Base-by-base conservation (phyloP, 2,329 filamentous ascomycete genomes). In the Claviceps sp. region DNA sequence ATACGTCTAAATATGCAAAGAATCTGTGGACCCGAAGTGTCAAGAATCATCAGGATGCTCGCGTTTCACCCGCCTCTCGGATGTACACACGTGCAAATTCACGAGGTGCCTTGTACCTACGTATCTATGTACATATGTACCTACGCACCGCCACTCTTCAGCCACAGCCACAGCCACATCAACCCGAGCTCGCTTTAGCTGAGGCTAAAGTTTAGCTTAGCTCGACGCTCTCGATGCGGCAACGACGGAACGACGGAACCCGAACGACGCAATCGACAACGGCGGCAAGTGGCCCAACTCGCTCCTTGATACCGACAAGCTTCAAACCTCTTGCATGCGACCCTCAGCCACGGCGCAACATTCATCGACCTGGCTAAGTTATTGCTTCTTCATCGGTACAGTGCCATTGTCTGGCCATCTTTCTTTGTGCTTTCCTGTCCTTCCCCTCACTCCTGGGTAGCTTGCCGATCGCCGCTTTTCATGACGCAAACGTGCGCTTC, bases 401-500 rank as follows among this genome's bases (percentile, higher is more conserved):
- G 26, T 17, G 41, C 41, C 41, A 13, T 11, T 17, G 22, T n/a
- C 19, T 24, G 48, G 48, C 40, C 24, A 16, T 43, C 19, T 24
- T 41, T 7, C 8, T 24, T 6, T n/a, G 6, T 43, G 22, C 39
- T 11, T 34, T 6, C 47, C 10, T 7, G 16, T 19, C n/a, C n/a
- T 42, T 26, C 5, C n/a, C 17, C 42, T n/a, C 11, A 13, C 39
- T 26, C 16, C 8, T 38, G 16, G 41, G 39, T 19, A 22, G 39
- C 48, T 37, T 3, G 16, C 40, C 48, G 6, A 7, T 43, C 42
- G 14, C 42, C 19, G 34, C 42, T 45, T 45, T 76, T 75, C 65
- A 75, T 74, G 73, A 70, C 64, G 61, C 58, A 57, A 59, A 56
- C 52, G 58, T 56, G 54, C 56, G 52, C 60, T 54, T 56, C 59